Percentiles rank a stretch among this genome's conserved stretches.
Evolutionary conservation across 2,329 filamentous ascomycete species (phyloP).

Genomic region (Macrophomina tecta): DNA sequence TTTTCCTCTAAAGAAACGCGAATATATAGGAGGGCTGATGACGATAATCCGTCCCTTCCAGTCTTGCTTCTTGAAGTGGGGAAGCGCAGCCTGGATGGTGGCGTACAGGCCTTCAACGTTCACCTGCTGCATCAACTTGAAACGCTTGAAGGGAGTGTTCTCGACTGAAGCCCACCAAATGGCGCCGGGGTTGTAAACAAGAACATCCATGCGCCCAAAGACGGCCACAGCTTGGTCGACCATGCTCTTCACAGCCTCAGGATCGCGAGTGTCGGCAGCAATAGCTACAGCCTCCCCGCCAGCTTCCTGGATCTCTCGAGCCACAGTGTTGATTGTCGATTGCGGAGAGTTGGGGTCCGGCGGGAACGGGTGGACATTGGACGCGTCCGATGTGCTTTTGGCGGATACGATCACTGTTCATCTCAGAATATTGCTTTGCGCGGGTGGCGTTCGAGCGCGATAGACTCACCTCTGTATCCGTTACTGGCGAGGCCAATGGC

Average conservation of each 20-base stretch:
- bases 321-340: conserved; percentile 82
- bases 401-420: conserved; percentile 75
- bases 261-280: conserved; percentile 71
- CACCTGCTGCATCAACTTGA: conserved; percentile 63
- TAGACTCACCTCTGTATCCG: conserved; percentile 69
- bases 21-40: conserved; percentile 85
- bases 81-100: conserved; percentile 70
- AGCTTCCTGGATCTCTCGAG: conserved; percentile 70
- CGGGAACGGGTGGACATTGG: conserved; percentile 64
- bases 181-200: conserved; percentile 84
- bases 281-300: conserved; percentile 71
- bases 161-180: conserved; percentile 83
- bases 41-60: conserved; percentile 73
- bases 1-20: conserved; percentile 83
- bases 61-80: conserved; percentile 63
- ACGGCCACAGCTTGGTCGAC: conserved; percentile 62
- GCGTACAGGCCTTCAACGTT: conserved; percentile 74
- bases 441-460: neutral
- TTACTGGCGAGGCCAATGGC: conserved; percentile 76
- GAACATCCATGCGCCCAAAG: conserved; percentile 71
- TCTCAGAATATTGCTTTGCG: neutral
- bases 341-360: conserved; percentile 76
- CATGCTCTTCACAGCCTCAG: conserved; percentile 65
- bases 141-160: conserved; percentile 76
- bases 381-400: conserved; percentile 73